Percentiles rank a stretch among this genome's conserved stretches.
phyloP scores from a whole-genome alignment of 2,329 filamentous ascomycete genomes.

The Hypoxylon sp. region DNA sequence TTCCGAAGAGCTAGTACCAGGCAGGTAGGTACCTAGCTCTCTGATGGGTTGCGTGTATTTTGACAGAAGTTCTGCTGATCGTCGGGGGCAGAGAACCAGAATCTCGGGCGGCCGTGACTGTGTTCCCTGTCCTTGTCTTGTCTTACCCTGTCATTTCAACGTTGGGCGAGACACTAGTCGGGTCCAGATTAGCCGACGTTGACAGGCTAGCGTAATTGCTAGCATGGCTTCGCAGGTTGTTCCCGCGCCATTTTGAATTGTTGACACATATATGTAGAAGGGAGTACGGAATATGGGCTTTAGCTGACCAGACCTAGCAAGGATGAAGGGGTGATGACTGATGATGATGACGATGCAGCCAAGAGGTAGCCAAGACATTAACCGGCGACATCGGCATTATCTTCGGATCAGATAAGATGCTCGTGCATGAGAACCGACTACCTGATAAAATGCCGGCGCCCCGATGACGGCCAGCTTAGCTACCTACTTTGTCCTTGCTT shows the following conservation, averaged over 20 bases:
- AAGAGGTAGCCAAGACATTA: constrained; percentile 41
- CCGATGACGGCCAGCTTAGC: constrained; percentile 36
- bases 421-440: constrained; percentile 45
- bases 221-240: constrained; percentile 11
- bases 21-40: constrained; percentile 30
- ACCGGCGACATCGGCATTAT: constrained; percentile 63
- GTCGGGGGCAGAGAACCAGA: background rate
- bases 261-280: constrained; percentile 7
- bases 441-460: constrained; percentile 20
- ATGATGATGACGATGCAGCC: constrained; percentile 43
- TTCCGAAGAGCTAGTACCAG: constrained; percentile 32
- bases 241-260: constrained; percentile 12
- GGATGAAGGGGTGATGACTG: background rate
- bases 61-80: constrained; percentile 7
- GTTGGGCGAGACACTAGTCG: constrained; percentile 18
- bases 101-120: background rate
- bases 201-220: constrained; percentile 15
- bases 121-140: constrained; percentile 8
- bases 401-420: constrained; percentile 68
- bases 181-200: constrained; percentile 24
- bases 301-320: constrained; percentile 20
- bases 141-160: constrained; percentile 17
- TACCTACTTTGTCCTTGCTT: background rate
- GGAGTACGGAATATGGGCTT: constrained; percentile 10
- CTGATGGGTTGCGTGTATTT: constrained; percentile 21